Percentiles rank a stretch among this genome's conserved stretches.
These are phyloP conservation scores for Sugiyamaella floridensis DNA, from an alignment of 805 yeast genomes.

Conservation along the genomic window DNA sequence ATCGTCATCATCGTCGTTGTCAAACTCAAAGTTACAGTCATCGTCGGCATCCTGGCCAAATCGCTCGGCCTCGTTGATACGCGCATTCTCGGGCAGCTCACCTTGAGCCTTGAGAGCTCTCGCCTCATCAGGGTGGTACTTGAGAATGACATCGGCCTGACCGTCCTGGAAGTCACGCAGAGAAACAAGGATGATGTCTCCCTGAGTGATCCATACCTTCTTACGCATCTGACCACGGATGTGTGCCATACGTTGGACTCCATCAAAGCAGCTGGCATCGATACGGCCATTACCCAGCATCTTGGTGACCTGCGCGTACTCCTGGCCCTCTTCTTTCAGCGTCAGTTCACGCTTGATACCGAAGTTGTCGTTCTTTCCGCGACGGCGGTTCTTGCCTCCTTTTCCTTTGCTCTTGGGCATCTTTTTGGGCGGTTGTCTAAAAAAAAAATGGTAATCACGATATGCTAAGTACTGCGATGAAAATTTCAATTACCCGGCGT, in stretches of 20 bases:
- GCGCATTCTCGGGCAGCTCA: conserved; percentile 94
- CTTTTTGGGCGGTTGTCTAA: conserved; percentile 18
- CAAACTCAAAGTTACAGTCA: conserved; percentile 97
- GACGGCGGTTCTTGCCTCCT: conserved; percentile 73
- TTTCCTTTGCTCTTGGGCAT: conserved; percentile 80
- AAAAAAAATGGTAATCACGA: background rate
- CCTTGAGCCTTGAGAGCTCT: conserved; percentile 92
- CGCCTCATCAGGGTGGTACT: conserved; percentile 96
- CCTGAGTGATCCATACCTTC: conserved; percentile 99
- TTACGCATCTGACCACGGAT: conserved; percentile 98
- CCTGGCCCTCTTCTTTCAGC: conserved; percentile 93
- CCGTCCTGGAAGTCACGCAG: conserved; percentile 98
- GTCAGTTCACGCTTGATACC: conserved; percentile 91
- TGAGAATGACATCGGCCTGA: conserved; percentile 95
- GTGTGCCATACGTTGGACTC: conserved; percentile 88
- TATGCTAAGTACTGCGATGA: background rate
- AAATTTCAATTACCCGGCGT: background rate
- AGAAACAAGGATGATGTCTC: conserved; percentile 92
- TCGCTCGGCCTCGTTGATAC: conserved; percentile 95
- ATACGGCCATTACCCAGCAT: conserved; percentile 98
- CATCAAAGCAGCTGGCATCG: conserved; percentile 93
- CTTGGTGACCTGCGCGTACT: conserved; percentile 95
- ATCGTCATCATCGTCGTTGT: conserved; percentile 78
- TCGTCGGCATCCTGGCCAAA: conserved; percentile 96
- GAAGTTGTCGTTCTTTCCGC: conserved; percentile 94